Evolutionary conservation across 2,329 filamentous ascomycete genomes (phyloP), one percentile per base, ranked within the genome.

Genomic region (Neoascochyta sp.): DNA sequence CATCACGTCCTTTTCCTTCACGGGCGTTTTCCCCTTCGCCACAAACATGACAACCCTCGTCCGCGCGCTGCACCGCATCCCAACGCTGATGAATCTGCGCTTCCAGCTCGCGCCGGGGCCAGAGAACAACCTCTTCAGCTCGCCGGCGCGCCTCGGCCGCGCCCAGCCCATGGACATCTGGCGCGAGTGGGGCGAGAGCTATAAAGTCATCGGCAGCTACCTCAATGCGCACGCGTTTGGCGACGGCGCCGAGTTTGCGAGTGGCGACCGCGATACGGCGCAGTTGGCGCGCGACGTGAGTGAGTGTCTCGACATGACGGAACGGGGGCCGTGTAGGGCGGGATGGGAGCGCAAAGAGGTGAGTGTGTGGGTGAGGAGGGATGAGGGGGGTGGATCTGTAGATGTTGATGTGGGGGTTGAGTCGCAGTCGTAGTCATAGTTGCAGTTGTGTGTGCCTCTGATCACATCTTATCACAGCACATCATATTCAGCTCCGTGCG

Each of bases 11-110:
- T 69, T 76, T 37, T 62, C 64, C 32, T 85, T 84, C 52, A 70
- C 80, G 3, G 78, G 76, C 20, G 74, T 84, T 6, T 86, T 86
- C 45, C 82, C 83, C 0, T 76, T 80, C 19, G 69, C 72, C 26
- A 71, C 72, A 5, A 81, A 86, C 51, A 69, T 83, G 27, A 45
- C 39, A 4, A 35, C 41, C 11, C 32, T 60, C 9, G 34, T 57
- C 4, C 38, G 44, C 3, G 47, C 48, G 2, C 36, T 63, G 3
- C 27, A 51, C 29, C 43, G 45, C 17, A 46, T 64, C 7, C 43
- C 39, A 8, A 52, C 63, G 20, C 21, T 68, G 45, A 41, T 42
- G 24, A 20, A 52, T 13, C 16, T 71, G 2, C 47, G 58, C 3
- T 45, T 70, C 7, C 63, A 68, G 28, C 56, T 72, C 7, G 65